Base-by-base conservation (phyloP, 306 rosid species). In the Ziziphus jujuba region DNA sequence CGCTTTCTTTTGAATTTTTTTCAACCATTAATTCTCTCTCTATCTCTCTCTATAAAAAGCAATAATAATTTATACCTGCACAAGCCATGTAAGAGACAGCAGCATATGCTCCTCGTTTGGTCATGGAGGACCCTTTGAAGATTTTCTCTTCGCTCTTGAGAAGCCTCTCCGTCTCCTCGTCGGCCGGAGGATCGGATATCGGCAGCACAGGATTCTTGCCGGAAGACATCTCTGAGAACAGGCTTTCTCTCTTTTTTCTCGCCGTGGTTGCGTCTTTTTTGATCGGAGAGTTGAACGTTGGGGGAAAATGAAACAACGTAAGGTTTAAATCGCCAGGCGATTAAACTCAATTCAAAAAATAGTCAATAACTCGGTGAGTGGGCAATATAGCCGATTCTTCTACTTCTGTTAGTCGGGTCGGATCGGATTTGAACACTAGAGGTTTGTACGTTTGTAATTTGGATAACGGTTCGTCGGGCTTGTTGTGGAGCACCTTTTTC, bases 1-100 rank as follows among this genome's bases (percentile, higher is more conserved):
- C n/a, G n/a, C 55, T 50, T 9, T 2, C 11, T 50, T 7, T 50
- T 5, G 3, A 40, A 40, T 2, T 7, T 40, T 7, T 40, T 40
- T 12, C 12, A 40, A 28, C 33, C 45, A 38, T 10, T 6, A 4
- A 7, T 3, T 40, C 45, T 5, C 43, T 11, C 45, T 40, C 45
- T 40, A 2, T 28, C 33, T 40, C n/a, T n/a, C n/a, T n/a, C n/a
- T n/a, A n/a, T n/a, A n/a, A 9, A 8, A 40, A 40, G 45, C 45
- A 11, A 9, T 40, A 40, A 40, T 28, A 1, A 40, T 6, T 40
- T 40, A 8, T 62, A 91, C 97, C 96, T 3, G 98, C 96, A 65
- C 96, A 93, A 23, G 89, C 64, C 98, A 93, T 93, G 72, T 93
- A 90, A 9, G 96, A 93, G 66, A 90, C 50, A 22, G 98, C 96